These are phyloP conservation scores for Combretum micranthum DNA, from an alignment of 345 rosid genomes.

Conservation along the genomic window DNA sequence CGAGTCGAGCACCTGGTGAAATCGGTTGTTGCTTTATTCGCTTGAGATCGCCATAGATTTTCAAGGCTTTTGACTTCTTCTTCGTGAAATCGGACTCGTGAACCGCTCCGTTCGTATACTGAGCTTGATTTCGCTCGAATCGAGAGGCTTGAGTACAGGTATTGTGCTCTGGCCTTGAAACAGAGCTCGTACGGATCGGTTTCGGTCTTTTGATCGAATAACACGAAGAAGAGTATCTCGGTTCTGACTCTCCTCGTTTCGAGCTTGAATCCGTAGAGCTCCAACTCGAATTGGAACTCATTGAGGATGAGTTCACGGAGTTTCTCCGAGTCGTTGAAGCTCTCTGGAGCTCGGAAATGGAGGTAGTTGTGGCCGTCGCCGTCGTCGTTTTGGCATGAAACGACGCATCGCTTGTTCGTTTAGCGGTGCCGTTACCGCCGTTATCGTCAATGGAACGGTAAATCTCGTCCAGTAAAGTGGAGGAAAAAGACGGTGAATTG, in stretches of 20 bases:
- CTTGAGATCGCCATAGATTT: slow-evolving; percentile 76
- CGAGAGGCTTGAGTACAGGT: slow-evolving; percentile 3
- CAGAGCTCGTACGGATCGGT: slow-evolving; percentile 44
- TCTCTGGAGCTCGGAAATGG: too few relatives aligned
- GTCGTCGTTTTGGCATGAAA: too few relatives aligned
- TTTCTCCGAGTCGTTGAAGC: slow-evolving; percentile 1
- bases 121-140: slow-evolving; percentile 10
- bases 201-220: slow-evolving; percentile 35
- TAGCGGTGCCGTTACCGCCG: slow-evolving; percentile 18
- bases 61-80: slow-evolving; percentile 73
- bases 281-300: slow-evolving; percentile 41
- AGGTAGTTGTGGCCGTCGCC: too few relatives aligned
- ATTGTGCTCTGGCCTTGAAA: slow-evolving; percentile 4
- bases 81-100: slow-evolving; percentile 40
- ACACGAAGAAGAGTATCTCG: slow-evolving; percentile 17
- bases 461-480: slow-evolving; percentile 67
- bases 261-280: slow-evolving; percentile 73
- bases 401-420: slow-evolving; percentile 11
- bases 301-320: slow-evolving; percentile 16
- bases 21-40: slow-evolving; percentile 74
- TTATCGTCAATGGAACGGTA: slow-evolving; percentile 75
- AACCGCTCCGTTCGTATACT: slow-evolving; percentile 1
- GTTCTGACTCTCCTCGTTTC: slow-evolving; percentile 28
- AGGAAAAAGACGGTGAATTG: slow-evolving; percentile 66
- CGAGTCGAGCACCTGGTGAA: slow-evolving; percentile 80